Base-by-base conservation (phyloP, 1,284 basidiomycete species). In the Moniliella sp. region DNA sequence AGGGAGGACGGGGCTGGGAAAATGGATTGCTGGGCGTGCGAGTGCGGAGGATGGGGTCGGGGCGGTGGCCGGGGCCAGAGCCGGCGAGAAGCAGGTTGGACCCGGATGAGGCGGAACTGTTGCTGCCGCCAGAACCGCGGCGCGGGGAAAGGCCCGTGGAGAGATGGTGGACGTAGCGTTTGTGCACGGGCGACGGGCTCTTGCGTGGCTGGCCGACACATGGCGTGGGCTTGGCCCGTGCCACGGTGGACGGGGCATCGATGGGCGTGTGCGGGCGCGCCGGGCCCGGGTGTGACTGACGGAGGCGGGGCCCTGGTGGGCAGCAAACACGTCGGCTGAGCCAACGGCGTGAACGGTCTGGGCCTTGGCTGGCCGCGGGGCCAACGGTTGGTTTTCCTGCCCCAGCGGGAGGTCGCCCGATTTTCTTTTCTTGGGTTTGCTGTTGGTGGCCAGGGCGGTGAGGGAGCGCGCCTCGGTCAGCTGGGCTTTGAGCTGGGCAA, bases 191-290 rank as follows among this genome's bases (percentile, higher is more conserved):
- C 8, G 46, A 54, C 3, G 54, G 56, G 16, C 47, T 49, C 30
- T 59, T 59, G 21, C 56, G 37, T 8, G 56, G 56, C 31, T 59
- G 56, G 2, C 56, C 56, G 3, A 59, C 56, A 18, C 46, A 48
- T 0, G 56, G 56, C 9, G 54, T 50, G 4, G 56, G 54, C 34
- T 59, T 59, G 23, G 40, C 31, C 2, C 35, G 31, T 18, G 40
- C 27, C 1, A 31, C 28, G 9, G 18, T 30, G 12, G 25, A 29
- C n/a, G 28, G 30, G 3, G 13, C 11, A 13, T 33, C 36, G 13
- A 38, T 31, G 15, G 33, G 35, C 14, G 39, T 33, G 3, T 25
- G 35, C 0, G 43, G 45, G 2, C 42, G 44, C 1, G 32, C 30
- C 1, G 46, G 43, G 5, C 14, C 32, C 3, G 30, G 2, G 27